phyloP scores from a whole-genome alignment of 305 asterid species.

The Stenogyne calaminthoides region DNA sequence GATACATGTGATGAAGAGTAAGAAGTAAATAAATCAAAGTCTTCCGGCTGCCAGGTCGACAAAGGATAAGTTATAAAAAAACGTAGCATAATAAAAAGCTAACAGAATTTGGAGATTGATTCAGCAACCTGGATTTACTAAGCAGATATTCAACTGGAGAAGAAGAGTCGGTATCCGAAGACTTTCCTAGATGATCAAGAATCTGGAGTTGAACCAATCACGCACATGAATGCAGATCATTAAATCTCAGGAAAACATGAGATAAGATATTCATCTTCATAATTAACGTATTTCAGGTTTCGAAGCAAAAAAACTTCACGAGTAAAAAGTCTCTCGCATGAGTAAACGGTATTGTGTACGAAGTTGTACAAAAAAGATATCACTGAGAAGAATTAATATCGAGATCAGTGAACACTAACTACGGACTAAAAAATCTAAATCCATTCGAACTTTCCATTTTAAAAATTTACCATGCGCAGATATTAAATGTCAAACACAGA shows the following conservation, averaged over 20 bases:
- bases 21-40: conserved; percentile 91
- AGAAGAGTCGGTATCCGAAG: conserved; percentile 78
- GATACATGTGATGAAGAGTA: conserved; percentile 91
- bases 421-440: background rate
- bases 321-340: background rate
- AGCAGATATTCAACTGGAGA: conserved; percentile 80
- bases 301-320: background rate
- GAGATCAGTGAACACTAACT: background rate
- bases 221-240: conserved; percentile 5
- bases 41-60: conserved; percentile 73
- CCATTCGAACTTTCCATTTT: background rate
- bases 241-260: background rate
- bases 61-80: conserved; percentile 28
- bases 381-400: background rate
- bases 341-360: background rate
- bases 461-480: background rate
- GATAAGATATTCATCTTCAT: background rate
- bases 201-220: conserved; percentile 50
- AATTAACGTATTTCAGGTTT: background rate
- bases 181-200: conserved; percentile 78
- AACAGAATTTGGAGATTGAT: conserved; percentile 26
- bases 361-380: conserved; percentile 9
- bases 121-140: conserved; percentile 77
- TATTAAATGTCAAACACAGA: background rate
- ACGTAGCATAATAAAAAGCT: conserved; percentile 2